These are phyloP conservation scores for Fraxinus floribunda DNA, from an alignment of 305 asterid genomes.

Conservation along the genomic window DNA sequence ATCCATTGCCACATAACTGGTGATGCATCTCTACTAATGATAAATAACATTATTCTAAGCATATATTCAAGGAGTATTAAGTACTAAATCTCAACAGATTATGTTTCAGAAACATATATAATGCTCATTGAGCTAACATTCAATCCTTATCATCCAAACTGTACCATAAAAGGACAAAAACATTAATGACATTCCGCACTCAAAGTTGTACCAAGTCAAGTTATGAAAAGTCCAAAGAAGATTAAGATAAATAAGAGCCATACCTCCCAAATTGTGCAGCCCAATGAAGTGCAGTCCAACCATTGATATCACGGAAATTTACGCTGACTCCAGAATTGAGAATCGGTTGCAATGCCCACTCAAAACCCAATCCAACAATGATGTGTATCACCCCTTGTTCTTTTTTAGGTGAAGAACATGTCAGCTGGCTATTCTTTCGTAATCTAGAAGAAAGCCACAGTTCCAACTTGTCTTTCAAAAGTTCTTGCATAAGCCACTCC, in stretches of 20 bases:
- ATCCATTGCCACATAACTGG: not conserved
- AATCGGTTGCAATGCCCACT: conserved; percentile 94
- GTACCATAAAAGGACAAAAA: not conserved
- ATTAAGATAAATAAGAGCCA: not conserved
- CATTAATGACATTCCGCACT: not conserved
- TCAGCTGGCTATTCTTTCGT: conserved; percentile 34
- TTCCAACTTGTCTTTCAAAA: conserved; percentile 75
- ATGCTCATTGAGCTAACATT: not conserved
- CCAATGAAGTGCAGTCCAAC: conserved; percentile 99
- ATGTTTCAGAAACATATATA: not conserved
- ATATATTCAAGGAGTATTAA: not conserved
- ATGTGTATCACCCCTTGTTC: conserved; percentile 94
- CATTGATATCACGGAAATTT: conserved; percentile 84
- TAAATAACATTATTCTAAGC: not conserved
- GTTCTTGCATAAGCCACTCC: conserved; percentile 86
- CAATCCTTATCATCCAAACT: not conserved
- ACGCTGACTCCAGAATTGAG: conserved; percentile 74
- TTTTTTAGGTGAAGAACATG: conserved; percentile 60
- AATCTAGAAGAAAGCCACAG: conserved; percentile 68
- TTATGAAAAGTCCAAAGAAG: not conserved
- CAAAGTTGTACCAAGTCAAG: not conserved
- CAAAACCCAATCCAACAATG: conserved; percentile 86
- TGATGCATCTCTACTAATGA: not conserved
- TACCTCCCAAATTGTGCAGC: conserved; percentile 98
- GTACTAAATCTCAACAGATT: not conserved